Percentiles rank a stretch among this genome's conserved stretches.
Evolutionary conservation across 106 monocot genomes (phyloP).

Genomic region (Acorus gramineus): DNA sequence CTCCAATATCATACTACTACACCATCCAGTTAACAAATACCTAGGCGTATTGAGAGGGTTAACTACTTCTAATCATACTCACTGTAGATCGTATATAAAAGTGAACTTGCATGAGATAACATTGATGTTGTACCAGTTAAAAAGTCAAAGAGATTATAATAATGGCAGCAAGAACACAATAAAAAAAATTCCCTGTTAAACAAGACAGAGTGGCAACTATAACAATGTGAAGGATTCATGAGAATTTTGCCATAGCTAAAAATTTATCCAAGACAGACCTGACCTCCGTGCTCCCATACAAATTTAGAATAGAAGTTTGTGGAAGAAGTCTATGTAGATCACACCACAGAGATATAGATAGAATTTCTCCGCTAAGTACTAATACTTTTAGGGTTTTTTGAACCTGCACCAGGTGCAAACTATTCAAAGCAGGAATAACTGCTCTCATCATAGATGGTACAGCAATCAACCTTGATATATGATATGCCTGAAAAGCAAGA

Average conservation of each 20-base stretch:
- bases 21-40: no score
- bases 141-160: no score
- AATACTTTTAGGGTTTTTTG: constrained; percentile 54
- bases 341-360: constrained; percentile 68
- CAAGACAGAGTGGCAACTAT: not conserved
- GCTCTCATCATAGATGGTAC: constrained; percentile 66
- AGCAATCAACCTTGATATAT: constrained; percentile 59
- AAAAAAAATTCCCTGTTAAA: no score
- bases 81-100: no score
- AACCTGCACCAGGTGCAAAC: constrained; percentile 10
- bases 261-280: constrained; percentile 3
- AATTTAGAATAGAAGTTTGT: constrained; percentile 63
- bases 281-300: constrained; percentile 98
- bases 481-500: constrained; percentile 48
- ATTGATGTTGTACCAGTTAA: no score
- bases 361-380: constrained; percentile 77
- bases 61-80: no score
- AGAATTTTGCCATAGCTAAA: not conserved
- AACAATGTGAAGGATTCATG: constrained; percentile 18
- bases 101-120: no score
- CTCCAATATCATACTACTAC: no score
- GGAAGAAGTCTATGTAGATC: constrained; percentile 45
- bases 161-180: no score
- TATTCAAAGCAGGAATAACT: constrained; percentile 31
- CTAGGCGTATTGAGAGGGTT: no score